Base-by-base conservation (phyloP, 371 early-diverging fungal genomes). In the Circinella minor region DNA sequence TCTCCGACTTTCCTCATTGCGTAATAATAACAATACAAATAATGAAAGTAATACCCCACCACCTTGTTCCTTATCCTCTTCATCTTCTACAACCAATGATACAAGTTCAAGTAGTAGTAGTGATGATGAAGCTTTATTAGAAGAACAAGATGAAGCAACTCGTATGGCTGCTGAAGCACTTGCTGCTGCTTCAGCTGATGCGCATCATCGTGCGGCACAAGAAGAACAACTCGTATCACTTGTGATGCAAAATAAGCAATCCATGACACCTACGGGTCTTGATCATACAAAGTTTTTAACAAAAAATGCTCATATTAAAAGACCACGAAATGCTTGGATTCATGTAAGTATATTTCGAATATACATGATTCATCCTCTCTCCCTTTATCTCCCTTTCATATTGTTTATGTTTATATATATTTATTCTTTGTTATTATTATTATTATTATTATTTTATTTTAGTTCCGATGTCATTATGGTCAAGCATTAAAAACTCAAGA, bases 301-400 rank as follows among this genome's bases (percentile, higher is more conserved):
- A 18, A 79, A 79, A 61, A 79, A 79, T 65, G 76, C 79, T 15
- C 79, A 79, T 54, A 79, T 79, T 55, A 79, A 79, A 65, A 69
- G 79, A 66, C 79, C 79, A 36, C 76, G 79, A 13, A 79, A 79
- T 69, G 79, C 79, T 14, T 79, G 79, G 79, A 79, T 79, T 61
- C 79, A 79, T 51, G 79, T 79, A 76, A 71, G 49, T 55, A 1
- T n/a, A n/a, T n/a, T n/a, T n/a, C n/a, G n/a, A n/a, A n/a, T n/a
- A n/a, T n/a, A n/a, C n/a, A n/a, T n/a, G n/a, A n/a, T n/a, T n/a
- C n/a, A n/a, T n/a, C n/a, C n/a, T 27, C 11, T 20, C n/a, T n/a
- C n/a, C 39, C 4, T 43, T 36, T 7, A 27, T 57, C 9, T 57
- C 34, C 27, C 20, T 57, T 6, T 6, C 1, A n/a, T 54, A 15